A percentile compares a stretch with the other conserved stretches of the same genome.
Conservation (phyloP, 2,329 filamentous ascomycete genomes). For the Alternaria sp. region DNA sequence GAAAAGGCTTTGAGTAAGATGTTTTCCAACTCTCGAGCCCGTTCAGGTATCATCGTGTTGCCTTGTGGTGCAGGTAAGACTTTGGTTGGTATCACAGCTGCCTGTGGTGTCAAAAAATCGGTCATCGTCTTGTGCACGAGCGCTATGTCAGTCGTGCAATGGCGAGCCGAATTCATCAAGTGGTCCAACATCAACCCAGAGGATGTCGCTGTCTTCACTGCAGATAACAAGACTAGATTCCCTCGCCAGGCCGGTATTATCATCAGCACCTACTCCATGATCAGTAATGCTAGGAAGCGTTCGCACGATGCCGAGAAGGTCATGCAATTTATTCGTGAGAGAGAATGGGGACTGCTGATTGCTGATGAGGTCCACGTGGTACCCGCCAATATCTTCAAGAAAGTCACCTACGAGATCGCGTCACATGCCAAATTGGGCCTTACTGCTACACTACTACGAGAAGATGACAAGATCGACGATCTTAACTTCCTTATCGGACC, state of each 20-base stretch:
- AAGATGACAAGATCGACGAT: conserved; percentile 98
- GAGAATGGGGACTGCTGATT: conserved; percentile 98
- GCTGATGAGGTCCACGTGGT: conserved; percentile 98
- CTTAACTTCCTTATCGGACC: conserved; percentile 97
- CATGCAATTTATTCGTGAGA: conserved; percentile 89
- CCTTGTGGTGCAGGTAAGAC: conserved; percentile 98
- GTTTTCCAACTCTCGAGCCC: conserved; percentile 97
- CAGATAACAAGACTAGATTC: conserved; percentile 87
- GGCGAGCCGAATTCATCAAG: conserved; percentile 94
- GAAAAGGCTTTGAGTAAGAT: conserved; percentile 98
- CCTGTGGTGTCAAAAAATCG: conserved; percentile 97
- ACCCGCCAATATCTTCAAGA: conserved; percentile 93
- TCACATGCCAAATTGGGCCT: conserved; percentile 94
- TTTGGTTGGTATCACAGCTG: conserved; percentile 95
- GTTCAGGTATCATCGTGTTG: conserved; percentile 96
- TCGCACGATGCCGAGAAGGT: conserved; percentile 95
- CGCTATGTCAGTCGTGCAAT: conserved; percentile 97
- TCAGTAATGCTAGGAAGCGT: conserved; percentile 86
- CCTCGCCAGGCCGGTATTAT: conserved; percentile 92
- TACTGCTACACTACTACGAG: conserved; percentile 90
- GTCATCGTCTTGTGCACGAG: conserved; percentile 95
- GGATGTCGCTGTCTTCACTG: conserved; percentile 94
- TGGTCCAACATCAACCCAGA: conserved; percentile 98
- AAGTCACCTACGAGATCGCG: conserved; percentile 91
- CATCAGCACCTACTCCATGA: conserved; percentile 98